Base-by-base conservation (phyloP, 192 early-diverging fungal species). In the Glomus cerebriforme region DNA sequence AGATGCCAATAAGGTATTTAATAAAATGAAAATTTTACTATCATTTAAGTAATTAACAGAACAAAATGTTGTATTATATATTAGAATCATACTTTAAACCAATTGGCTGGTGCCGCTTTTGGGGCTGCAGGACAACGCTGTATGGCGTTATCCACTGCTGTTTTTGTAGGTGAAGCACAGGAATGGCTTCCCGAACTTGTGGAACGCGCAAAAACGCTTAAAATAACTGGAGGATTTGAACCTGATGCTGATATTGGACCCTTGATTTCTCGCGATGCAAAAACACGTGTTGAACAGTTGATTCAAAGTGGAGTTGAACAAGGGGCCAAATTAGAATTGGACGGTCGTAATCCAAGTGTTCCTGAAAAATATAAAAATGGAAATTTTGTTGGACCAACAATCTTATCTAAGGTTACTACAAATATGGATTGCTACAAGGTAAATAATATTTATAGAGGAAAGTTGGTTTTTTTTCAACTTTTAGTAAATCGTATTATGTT, bases 41-140 rank as follows among this genome's bases (percentile, higher is more conserved):
- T 68, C 5, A n/a, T 68, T n/a, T 68, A n/a, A 35, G 31, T 1
- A 5, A 17, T n/a, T 68, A 26, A 22, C 9, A 6, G 7, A 68
- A 19, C n/a, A 47, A 5, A 58, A 12, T 73, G 3, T 63, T 76
- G 4, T 6, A 45, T 43, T 24, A 24, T 17, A 39, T 62, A 17
- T 19, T 32, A 78, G 88, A 95, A 98, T 86, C 91, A 95, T 77
- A 91, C 97, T n/a, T 88, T 98, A 59, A 97, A 97, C 83, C 89
- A 91, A 77, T 90, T 99, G 58, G 87, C 92, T 35, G 96, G 97
- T 24, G 96, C 97, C 37, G 96, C 97, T 29, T 98, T 98, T 81
- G 97, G 97, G 72, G 96, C 96, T n/a, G 96, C 96, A 35, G 97
- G 97, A 59, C 96, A 97, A 86, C 92, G 97, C 17, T 99, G 97